phyloP scores from a whole-genome alignment of 257 asterid genomes.

The Jacaranda mimosifolia region DNA sequence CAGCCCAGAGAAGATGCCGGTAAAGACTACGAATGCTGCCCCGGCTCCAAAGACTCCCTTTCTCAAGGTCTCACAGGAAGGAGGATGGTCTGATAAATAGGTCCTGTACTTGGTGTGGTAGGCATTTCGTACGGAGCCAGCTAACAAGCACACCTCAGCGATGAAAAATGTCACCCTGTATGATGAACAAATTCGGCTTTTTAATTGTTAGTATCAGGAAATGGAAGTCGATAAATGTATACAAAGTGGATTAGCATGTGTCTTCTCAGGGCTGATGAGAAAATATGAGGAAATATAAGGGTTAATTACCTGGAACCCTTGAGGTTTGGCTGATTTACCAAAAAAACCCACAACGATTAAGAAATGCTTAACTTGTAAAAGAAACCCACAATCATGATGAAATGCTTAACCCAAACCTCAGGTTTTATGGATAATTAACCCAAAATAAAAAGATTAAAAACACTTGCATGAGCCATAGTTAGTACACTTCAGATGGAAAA shows the following conservation, averaged over 20 bases:
- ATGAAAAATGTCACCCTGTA: conserved; percentile 71
- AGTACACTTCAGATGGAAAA: conserved; percentile 1
- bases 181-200: not conserved
- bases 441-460: not conserved
- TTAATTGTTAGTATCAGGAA: not conserved
- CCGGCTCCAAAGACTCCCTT: conserved; percentile 90
- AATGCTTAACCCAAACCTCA: no score
- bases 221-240: not conserved
- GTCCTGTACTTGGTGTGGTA: conserved; percentile 79
- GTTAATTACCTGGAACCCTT: no score
- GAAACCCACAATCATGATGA: no score
- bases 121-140: conserved; percentile 80
- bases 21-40: conserved; percentile 80
- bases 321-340: no score
- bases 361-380: no score
- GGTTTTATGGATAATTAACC: no score
- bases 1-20: conserved; percentile 73
- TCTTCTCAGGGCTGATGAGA: not conserved
- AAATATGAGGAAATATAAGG: no score
- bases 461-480: not conserved
- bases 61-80: conserved; percentile 81
- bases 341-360: no score
- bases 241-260: not conserved
- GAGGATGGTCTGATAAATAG: conserved; percentile 50
- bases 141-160: conserved; percentile 81